phyloP scores from a whole-genome alignment of 345 rosid genomes.

The Atalantia buxifolia region DNA sequence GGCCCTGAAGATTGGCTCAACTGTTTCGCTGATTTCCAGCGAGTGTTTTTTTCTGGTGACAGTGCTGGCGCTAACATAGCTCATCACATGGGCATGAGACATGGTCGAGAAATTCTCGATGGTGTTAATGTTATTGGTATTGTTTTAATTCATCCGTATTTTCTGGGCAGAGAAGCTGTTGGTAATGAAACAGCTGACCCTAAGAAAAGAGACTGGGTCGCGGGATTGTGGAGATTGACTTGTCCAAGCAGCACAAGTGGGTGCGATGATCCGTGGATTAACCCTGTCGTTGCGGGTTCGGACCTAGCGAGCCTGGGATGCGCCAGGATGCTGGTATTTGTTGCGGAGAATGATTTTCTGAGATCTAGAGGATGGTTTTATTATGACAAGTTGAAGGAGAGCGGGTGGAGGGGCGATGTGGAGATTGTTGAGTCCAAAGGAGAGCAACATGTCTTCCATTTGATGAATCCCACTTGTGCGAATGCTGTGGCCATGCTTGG shows the following conservation, averaged over 20 bases:
- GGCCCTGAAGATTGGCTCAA: no score
- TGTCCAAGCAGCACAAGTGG: constrained; percentile 33
- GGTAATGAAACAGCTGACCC: constrained; percentile 3
- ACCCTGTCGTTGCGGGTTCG: constrained; percentile 35
- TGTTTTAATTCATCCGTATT: constrained; percentile 25
- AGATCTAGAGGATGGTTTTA: constrained; percentile 40
- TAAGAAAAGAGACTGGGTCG: background rate
- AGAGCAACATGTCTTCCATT: constrained; percentile 40
- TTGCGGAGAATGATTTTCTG: constrained; percentile 36
- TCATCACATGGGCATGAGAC: no score
- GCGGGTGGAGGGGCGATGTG: constrained; percentile 45
- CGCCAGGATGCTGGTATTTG: constrained; percentile 36
- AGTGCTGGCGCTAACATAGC: no score
- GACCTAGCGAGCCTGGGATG: constrained; percentile 28
- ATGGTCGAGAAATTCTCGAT: background rate
- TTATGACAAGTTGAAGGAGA: constrained; percentile 25
- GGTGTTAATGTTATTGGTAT: constrained; percentile 13
- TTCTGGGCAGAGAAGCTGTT: constrained; percentile 28
- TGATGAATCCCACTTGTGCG: no score
- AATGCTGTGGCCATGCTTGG: no score
- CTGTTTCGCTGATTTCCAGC: no score
- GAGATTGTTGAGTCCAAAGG: constrained; percentile 32
- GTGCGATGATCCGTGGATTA: constrained; percentile 41
- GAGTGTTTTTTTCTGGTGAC: no score
- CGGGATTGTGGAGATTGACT: constrained; percentile 20